Percentiles rank a stretch among this genome's conserved stretches.
Conservation (phyloP, 768 basidiomycete species). For the Xerocomus brunneocitrinus region DNA sequence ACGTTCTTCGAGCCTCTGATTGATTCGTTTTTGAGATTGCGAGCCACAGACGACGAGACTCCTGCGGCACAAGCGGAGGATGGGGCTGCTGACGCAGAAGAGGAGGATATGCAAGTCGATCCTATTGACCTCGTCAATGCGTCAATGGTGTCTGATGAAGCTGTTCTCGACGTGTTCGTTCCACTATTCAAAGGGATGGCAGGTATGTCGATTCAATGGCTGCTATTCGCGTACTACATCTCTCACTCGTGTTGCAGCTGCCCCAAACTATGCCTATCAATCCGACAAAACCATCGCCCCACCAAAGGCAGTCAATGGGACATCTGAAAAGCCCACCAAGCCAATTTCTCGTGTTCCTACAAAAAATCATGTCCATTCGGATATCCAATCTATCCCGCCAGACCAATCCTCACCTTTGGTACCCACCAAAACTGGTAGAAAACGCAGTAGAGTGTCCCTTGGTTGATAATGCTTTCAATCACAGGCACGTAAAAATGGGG, state of each 20-base stretch:
- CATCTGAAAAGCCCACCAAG: conserved; percentile 8
- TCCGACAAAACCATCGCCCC: conserved; percentile 6
- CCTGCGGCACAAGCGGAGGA: conserved; percentile 15
- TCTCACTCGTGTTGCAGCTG: conserved; percentile 13
- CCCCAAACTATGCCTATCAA: conserved; percentile 24
- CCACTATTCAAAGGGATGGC: conserved; percentile 54
- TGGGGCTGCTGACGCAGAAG: conserved; percentile 33
- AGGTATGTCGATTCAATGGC: conserved; percentile 32
- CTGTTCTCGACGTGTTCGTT: conserved; percentile 57
- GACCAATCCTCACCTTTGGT: conserved; percentile 12
- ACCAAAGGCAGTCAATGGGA: conserved; percentile 16
- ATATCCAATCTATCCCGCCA: conserved; percentile 7
- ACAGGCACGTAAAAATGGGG: conserved; percentile 12
- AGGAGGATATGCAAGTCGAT: conserved; percentile 44
- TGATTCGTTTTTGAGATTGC: conserved; percentile 40
- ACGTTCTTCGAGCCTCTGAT: conserved; percentile 65
- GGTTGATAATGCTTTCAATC: conserved; percentile 18
- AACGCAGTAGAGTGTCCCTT: conserved; percentile 31
- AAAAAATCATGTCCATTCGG: conserved; percentile 20
- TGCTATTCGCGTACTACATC: background rate
- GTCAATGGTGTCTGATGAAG: conserved; percentile 40
- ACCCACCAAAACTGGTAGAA: conserved; percentile 25
- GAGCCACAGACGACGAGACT: conserved; percentile 20
- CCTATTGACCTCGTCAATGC: conserved; percentile 11
- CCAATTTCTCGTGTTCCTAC: conserved; percentile 11